These are phyloP conservation scores for Mortierella sp. DNA, from an alignment of 371 early-diverging fungal genomes.

Conservation along the genomic window DNA sequence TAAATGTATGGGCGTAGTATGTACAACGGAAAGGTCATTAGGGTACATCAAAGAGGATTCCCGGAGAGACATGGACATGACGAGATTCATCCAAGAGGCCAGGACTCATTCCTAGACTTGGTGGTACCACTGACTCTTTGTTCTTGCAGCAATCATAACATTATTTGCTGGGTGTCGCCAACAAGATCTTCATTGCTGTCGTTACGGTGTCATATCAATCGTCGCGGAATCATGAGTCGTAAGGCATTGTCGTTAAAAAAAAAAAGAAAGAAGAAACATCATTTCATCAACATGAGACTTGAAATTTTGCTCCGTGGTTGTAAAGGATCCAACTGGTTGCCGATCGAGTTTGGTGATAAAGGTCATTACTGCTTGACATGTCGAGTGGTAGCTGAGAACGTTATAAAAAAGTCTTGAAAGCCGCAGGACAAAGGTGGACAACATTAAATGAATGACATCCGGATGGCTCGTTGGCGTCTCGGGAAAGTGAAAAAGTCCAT, in stretches of 20 bases:
- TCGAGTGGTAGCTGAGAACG: background rate
- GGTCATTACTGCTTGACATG: background rate
- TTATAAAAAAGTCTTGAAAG: background rate
- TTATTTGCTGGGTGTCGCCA: slow-evolving; percentile 5
- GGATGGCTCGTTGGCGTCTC: no score
- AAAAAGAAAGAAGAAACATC: background rate
- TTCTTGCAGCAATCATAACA: no score
- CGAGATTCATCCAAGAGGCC: no score
- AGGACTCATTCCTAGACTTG: no score
- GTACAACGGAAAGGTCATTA: background rate
- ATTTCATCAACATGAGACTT: slow-evolving; percentile 3
- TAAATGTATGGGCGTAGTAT: background rate
- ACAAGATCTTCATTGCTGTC: slow-evolving; percentile 4
- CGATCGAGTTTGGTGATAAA: background rate
- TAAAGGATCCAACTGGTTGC: background rate
- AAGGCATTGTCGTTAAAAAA: slow-evolving; percentile 5
- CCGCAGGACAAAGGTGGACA: background rate
- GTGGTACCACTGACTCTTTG: no score
- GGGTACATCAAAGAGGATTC: background rate
- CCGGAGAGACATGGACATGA: no score
- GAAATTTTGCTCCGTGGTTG: no score
- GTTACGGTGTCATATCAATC: slow-evolving; percentile 10
- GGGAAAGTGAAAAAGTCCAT: no score
- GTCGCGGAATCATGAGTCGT: slow-evolving; percentile 5
- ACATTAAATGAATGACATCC: background rate